Percentiles rank a stretch among this genome's conserved stretches.
phyloP scores from a whole-genome alignment of 768 basidiomycete species.

The Suillus clintonianus region DNA sequence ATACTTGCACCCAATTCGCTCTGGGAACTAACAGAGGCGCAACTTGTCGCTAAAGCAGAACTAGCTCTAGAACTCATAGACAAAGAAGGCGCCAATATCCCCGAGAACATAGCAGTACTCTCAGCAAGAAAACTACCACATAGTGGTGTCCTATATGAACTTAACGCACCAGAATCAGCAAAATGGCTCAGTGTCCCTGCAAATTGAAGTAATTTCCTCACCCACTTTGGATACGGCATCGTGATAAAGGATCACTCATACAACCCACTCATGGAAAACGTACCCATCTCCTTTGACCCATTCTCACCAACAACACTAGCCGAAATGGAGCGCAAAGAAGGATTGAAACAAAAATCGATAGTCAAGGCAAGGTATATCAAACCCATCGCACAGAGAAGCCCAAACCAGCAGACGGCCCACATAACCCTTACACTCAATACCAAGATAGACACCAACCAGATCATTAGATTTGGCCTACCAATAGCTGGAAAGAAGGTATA shows the following conservation, averaged over 20 bases:
- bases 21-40: not conserved
- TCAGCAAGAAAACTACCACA: slow-evolving; percentile 1
- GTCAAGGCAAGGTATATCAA: slow-evolving; percentile 27
- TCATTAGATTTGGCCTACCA: slow-evolving; percentile 17
- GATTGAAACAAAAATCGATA: slow-evolving; percentile 7
- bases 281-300: slow-evolving; percentile 21
- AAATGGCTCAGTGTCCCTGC: slow-evolving; percentile 16
- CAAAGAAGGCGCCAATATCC: not conserved
- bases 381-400: slow-evolving; percentile 6
- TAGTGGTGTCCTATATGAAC: slow-evolving; percentile 16
- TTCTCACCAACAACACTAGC: not conserved
- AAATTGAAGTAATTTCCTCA: slow-evolving; percentile 9
- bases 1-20: too few relatives aligned
- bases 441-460: slow-evolving; percentile 22
- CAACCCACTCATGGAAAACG: slow-evolving; percentile 17
- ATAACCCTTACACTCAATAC: slow-evolving; percentile 20
- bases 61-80: too few relatives aligned
- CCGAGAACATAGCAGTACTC: not conserved
- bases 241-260: slow-evolving; percentile 3
- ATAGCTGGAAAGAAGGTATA: slow-evolving; percentile 16
- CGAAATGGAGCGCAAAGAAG: slow-evolving; percentile 17
- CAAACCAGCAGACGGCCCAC: slow-evolving; percentile 24
- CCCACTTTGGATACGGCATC: not conserved
- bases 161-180: slow-evolving; percentile 11
- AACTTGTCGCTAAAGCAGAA: not conserved